Base-by-base conservation (phyloP, 2,329 filamentous ascomycete genomes). In the Penicillium verrucosum region DNA sequence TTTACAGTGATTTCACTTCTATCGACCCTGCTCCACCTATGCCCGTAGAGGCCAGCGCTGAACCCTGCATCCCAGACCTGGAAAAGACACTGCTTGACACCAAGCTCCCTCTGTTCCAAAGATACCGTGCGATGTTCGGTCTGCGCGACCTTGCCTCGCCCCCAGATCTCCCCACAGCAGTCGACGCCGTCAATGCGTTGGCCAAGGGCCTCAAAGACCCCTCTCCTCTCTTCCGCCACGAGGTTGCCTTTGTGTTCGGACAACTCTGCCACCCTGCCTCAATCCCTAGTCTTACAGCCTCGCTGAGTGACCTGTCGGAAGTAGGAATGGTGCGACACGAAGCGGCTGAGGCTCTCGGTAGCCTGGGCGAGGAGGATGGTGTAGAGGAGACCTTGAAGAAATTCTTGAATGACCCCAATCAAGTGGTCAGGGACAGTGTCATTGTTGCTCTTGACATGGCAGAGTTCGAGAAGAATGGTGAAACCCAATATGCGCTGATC, bases 91-190 rank as follows among this genome's bases (percentile, higher is more conserved):
- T 99, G 52, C 86, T 97, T 75, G 88, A 97, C 74, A 87, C 88
- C 6, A 83, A 79, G 5, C 78, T 87, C 47, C 90, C 92, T 25
- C 84, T 99, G 12, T 99, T 99, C 81, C 80, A 91, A 71, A 87
- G 94, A 72, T 99, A 99, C 78, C 87, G 94, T 69, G 93, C 94
- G 73, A 99, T 99, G 94, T 99, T 99, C 72, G 90, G 91, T 57
- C 86, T 99, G 51, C 89, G 94, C 70, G 94, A 99, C 75, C 86
- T 99, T 51, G 92, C 92, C 23, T 97, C 92, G 4, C 94, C 94
- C 16, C 92, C 93, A 10, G 89, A 96, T 70, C 86, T 95, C 42
- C 89, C 92, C 2, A 96, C 92, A 2, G 92, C 93, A 7, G 84
- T 91, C 16, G 88, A 90, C n/a, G 93, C 94, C 18, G 84, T 99